Conservation (phyloP, 75 land plant genomes). For the Picea glauca region DNA sequence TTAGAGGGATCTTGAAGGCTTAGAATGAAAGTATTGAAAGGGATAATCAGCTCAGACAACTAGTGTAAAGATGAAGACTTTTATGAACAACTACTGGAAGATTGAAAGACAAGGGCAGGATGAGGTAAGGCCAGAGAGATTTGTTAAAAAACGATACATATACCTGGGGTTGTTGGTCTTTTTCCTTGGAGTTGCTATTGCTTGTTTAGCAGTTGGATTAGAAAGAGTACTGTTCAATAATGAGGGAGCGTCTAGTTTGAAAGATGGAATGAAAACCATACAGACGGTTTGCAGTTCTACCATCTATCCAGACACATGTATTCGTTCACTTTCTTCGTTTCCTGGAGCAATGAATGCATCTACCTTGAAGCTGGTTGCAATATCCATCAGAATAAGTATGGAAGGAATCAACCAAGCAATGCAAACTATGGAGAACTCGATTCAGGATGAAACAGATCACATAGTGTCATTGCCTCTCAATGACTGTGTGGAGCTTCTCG, state of each 20-base stretch:
- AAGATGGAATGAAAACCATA: conserved; percentile 1
- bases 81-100: conserved; percentile 8
- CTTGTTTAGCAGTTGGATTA: conserved; percentile 11
- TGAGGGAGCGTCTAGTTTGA: neutral
- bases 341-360: conserved; percentile 7
- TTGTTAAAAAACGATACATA: neutral
- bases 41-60: neutral
- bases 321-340: conserved; percentile 9
- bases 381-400: conserved; percentile 12
- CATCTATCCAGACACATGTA: conserved; percentile 2
- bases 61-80: neutral
- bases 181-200: conserved; percentile 12
- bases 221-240: neutral
- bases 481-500: conserved; percentile 12
- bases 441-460: conserved; percentile 5
- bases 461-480: conserved; percentile 5
- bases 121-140: neutral
- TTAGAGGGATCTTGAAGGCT: neutral
- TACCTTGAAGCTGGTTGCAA: conserved; percentile 1
- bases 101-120: conserved; percentile 10
- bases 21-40: neutral
- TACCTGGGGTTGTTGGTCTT: conserved; percentile 7
- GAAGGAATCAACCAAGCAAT: conserved; percentile 9
- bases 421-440: conserved; percentile 7
- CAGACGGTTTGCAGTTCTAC: conserved; percentile 4